Conservation (phyloP, 1,284 basidiomycete species). For the Fistulina hepatica region DNA sequence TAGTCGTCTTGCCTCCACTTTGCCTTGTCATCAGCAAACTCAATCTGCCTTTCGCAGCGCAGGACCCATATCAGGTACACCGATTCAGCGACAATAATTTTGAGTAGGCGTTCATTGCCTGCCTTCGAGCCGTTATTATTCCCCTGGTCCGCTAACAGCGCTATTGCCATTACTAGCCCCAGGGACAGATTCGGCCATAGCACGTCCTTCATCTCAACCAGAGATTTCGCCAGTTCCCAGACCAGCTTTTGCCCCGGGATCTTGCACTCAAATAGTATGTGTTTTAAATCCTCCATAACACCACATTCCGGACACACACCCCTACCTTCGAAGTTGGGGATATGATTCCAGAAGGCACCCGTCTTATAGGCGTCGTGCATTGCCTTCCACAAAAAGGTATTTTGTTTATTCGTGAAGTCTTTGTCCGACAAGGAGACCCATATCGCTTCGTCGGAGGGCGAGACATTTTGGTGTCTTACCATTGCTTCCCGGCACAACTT, state of each 20-base stretch:
- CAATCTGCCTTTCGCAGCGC: conserved; percentile 17
- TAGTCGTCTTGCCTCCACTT: too few species aligned
- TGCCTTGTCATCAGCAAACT: too few species aligned
- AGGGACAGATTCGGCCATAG: conserved; percentile 6
- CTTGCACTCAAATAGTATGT: conserved; percentile 4
- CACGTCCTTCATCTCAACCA: conserved; percentile 10
- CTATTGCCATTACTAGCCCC: conserved; percentile 1
- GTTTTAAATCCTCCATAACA: conserved; percentile 4
- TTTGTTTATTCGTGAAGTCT: neutral
- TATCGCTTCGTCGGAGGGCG: conserved; percentile 2
- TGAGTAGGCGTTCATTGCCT: conserved; percentile 13
- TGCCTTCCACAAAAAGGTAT: conserved; percentile 6
- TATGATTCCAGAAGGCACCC: conserved; percentile 3
- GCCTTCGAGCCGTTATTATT: neutral
- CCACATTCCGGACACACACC: conserved; percentile 12
- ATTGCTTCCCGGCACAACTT: neutral
- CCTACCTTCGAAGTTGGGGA: conserved; percentile 3
- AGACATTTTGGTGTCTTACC: neutral
- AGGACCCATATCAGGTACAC: conserved; percentile 21
- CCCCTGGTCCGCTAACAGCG: too few species aligned
- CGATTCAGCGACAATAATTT: conserved; percentile 17
- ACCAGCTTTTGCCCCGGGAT: conserved; percentile 2
- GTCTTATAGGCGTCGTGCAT: conserved; percentile 3
- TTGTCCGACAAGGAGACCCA: conserved; percentile 9
- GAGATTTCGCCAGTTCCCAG: conserved; percentile 1